Evolutionary conservation across 805 yeast species (phyloP).

Genomic region (Lachancea sp.): DNA sequence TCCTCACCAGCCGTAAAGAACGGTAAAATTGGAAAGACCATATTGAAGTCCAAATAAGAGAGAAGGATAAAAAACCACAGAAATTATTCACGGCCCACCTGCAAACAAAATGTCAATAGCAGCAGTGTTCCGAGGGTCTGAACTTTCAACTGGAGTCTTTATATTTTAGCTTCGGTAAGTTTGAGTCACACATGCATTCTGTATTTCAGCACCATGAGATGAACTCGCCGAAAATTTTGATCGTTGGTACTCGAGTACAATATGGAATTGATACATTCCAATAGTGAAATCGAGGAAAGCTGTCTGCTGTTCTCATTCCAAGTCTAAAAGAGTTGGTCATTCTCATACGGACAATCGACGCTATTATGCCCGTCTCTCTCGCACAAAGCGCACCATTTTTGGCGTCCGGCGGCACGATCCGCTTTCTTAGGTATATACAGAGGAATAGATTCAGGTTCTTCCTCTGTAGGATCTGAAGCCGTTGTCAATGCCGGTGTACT

Average conservation of each 20-base stretch:
- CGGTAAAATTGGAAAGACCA: conserved; percentile 39
- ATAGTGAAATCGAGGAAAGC: not conserved
- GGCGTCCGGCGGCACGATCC: conserved; percentile 66
- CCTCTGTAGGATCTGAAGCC: conserved; percentile 11
- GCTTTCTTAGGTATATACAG: conserved; percentile 24
- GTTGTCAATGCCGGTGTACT: conserved; percentile 26
- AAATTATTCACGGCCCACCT: not conserved
- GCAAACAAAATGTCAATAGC: no score
- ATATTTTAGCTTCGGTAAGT: not conserved
- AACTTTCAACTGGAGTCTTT: no score
- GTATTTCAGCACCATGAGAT: not conserved
- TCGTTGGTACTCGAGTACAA: not conserved
- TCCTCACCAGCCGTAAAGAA: conserved; percentile 19
- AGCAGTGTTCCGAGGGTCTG: no score
- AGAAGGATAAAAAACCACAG: not conserved
- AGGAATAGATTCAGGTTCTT: conserved; percentile 23
- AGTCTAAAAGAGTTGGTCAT: conserved; percentile 8
- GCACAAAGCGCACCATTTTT: conserved; percentile 88
- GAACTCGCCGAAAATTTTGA: conserved; percentile 1
- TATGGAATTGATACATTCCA: no score
- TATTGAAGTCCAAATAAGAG: no score
- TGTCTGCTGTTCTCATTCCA: not conserved
- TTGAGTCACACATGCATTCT: not conserved
- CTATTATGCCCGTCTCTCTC: conserved; percentile 87
- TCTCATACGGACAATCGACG: conserved; percentile 78